A percentile compares a stretch with the other conserved stretches of the same genome.
Evolutionary conservation across 2,329 filamentous ascomycete genomes (phyloP).

Genomic region (Cryphonectria japonica): DNA sequence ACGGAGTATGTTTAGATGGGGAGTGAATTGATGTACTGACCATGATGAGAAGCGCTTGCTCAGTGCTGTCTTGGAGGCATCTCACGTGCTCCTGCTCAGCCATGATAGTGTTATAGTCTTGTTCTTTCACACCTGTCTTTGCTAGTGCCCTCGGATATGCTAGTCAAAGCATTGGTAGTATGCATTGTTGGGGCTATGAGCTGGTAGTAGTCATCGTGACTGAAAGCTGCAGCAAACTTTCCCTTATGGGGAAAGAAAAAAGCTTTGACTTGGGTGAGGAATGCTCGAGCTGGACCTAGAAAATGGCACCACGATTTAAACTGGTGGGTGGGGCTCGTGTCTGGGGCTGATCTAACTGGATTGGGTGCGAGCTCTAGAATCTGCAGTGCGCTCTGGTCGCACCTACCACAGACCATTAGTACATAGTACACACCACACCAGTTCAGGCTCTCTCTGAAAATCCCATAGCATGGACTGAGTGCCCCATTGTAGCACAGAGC

Average conservation of each 20-base stretch:
- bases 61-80: background rate
- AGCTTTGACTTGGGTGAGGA: background rate
- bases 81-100: background rate
- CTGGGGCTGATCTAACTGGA: background rate
- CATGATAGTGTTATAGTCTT: background rate
- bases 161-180: background rate
- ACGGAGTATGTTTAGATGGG: conserved; percentile 25
- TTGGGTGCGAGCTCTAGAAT: background rate
- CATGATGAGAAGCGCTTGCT: background rate
- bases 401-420: background rate
- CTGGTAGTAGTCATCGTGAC: background rate
- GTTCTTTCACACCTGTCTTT: background rate
- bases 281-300: background rate
- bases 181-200: background rate
- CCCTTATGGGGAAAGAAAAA: background rate
- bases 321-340: conserved; percentile 24
- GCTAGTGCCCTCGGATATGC: background rate
- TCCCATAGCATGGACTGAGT: background rate
- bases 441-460: background rate
- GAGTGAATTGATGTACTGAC: conserved; percentile 28
- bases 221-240: background rate
- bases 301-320: conserved; percentile 8
- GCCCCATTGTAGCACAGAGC: too few species aligned
- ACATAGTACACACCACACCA: too few species aligned
- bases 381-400: background rate